A percentile compares a stretch with the other conserved stretches of the same genome.
Evolutionary conservation across 176 grass and related monocot genomes (phyloP).

Genomic region (Eleusine coracana): DNA sequence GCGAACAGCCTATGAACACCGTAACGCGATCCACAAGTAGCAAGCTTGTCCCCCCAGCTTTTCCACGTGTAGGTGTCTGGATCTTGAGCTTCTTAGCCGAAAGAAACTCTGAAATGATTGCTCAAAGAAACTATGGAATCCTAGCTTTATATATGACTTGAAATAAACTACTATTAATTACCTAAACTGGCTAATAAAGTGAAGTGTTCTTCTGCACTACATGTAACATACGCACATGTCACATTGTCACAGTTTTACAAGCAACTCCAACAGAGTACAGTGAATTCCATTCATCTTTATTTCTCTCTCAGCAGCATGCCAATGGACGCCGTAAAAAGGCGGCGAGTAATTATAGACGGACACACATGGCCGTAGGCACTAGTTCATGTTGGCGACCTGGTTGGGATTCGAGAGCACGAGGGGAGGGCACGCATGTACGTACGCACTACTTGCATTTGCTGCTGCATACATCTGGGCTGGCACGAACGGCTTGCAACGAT

Average conservation of each 20-base stretch:
- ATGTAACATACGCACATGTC: background rate
- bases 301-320: background rate
- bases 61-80: constrained; percentile 32
- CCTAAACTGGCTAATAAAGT: background rate
- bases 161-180: background rate
- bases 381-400: constrained; percentile 55
- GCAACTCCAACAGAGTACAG: constrained; percentile 10
- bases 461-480: background rate
- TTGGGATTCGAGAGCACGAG: constrained; percentile 59
- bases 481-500: constrained; percentile 6
- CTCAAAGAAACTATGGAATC: background rate
- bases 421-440: background rate
- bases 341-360: constrained; percentile 39
- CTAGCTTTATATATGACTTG: background rate
- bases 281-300: constrained; percentile 17
- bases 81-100: constrained; percentile 28
- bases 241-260: background rate
- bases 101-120: constrained; percentile 36
- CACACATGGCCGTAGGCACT: constrained; percentile 57
- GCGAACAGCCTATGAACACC: constrained; percentile 11
- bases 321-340: constrained; percentile 34
- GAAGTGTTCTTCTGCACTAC: background rate
- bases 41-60: constrained; percentile 21
- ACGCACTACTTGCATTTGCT: background rate
- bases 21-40: constrained; percentile 5